Conservation (phyloP, 2,329 filamentous ascomycete genomes). For the Clonostachys rosea region DNA sequence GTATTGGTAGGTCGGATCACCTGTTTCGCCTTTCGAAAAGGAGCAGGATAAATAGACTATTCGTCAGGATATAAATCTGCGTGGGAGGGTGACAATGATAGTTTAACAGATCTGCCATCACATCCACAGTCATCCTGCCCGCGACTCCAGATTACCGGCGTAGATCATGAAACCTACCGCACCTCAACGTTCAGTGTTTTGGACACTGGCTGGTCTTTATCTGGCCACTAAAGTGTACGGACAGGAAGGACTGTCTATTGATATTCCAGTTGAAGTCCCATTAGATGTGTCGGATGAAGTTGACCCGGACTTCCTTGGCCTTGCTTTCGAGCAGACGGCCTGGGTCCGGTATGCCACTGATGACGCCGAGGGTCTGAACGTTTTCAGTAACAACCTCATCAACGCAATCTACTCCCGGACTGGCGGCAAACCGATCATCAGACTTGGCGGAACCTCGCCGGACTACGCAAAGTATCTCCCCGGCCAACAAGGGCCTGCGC, state of each 20-base stretch:
- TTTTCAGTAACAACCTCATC: slow-evolving; percentile 25
- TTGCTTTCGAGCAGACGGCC: slow-evolving; percentile 18
- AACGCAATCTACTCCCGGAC: slow-evolving; percentile 23
- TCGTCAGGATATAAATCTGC: too few relatives aligned
- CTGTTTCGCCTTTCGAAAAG: too few relatives aligned
- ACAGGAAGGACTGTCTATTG: background rate
- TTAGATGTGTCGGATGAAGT: background rate
- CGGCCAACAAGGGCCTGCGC: slow-evolving; percentile 18
- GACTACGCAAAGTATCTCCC: slow-evolving; percentile 26
- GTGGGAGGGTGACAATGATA: too few relatives aligned
- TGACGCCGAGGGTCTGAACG: slow-evolving; percentile 19
- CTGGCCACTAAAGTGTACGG: too few relatives aligned
- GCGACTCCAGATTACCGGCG: too few relatives aligned
- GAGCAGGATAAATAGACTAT: too few relatives aligned
- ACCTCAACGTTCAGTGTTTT: too few relatives aligned
- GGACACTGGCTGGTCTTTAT: too few relatives aligned
- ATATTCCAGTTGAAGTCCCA: background rate
- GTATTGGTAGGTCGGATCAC: too few relatives aligned
- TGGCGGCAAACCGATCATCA: slow-evolving; percentile 23
- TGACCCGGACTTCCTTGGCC: slow-evolving; percentile 1
- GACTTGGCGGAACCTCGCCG: slow-evolving; percentile 25
- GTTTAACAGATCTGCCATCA: too few relatives aligned
- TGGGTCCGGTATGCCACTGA: slow-evolving; percentile 23
- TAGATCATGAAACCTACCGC: too few relatives aligned
- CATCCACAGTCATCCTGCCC: too few relatives aligned